Conservation (phyloP, 164 flowering plant species). For the Umbellularia californica region DNA sequence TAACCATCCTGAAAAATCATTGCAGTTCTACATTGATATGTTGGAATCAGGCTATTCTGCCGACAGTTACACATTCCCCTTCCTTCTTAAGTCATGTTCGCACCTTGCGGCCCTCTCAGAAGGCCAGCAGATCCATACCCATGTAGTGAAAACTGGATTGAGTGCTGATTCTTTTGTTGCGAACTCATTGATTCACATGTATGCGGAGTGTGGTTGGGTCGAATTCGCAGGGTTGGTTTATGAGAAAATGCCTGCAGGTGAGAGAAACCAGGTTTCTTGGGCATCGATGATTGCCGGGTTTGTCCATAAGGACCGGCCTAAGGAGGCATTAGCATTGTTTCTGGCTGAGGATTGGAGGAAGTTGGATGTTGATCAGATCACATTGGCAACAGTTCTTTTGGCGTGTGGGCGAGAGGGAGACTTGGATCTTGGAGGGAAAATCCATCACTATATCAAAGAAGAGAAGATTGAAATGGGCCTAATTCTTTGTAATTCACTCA, state of each 20-base stretch:
- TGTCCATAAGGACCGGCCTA: neutral
- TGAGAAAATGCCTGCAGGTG: neutral
- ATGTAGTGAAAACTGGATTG: neutral
- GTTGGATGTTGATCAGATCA: slow-evolving; percentile 1
- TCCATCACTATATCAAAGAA: neutral
- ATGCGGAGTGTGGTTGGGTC: neutral
- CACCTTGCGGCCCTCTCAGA: slow-evolving; percentile 1
- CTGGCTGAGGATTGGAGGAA: neutral
- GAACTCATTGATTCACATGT: slow-evolving; percentile 7
- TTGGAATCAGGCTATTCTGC: neutral
- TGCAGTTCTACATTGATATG: slow-evolving; percentile 2
- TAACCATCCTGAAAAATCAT: neutral
- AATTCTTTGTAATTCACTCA: slow-evolving; percentile 1
- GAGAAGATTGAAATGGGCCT: slow-evolving; percentile 5
- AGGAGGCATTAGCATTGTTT: slow-evolving; percentile 5
- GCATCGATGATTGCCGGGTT: slow-evolving; percentile 6
- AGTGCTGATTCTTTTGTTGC: slow-evolving; percentile 2
- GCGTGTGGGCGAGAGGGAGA: neutral
- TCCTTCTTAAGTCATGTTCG: slow-evolving; percentile 9
- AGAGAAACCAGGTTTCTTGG: slow-evolving; percentile 11
- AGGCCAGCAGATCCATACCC: slow-evolving; percentile 12
- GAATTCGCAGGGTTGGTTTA: neutral
- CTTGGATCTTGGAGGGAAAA: slow-evolving; percentile 4
- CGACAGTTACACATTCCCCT: slow-evolving; percentile 4
- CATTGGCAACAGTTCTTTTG: neutral